Conservation (phyloP, 2,329 filamentous ascomycete genomes). For the Purpureocillium lavendulum region DNA sequence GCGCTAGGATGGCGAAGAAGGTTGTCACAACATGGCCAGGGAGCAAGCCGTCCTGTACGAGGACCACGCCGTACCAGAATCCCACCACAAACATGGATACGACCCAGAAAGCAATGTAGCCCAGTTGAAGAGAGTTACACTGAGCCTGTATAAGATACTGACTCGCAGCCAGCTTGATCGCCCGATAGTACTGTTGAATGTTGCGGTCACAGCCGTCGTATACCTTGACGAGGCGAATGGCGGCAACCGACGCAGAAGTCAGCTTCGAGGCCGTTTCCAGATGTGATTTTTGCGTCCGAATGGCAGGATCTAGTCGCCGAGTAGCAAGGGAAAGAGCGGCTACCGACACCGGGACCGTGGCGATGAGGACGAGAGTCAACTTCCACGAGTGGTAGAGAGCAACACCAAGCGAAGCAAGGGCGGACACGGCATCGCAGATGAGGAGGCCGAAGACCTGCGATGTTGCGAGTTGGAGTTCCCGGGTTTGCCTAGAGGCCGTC, state of each 20-base stretch:
- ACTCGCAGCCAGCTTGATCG: slow-evolving; percentile 48
- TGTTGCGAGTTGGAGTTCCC: slow-evolving; percentile 71
- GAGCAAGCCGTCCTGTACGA: slow-evolving; percentile 53
- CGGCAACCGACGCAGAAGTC: slow-evolving; percentile 58
- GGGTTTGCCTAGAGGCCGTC: slow-evolving; percentile 54
- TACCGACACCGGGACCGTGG: slow-evolving; percentile 61
- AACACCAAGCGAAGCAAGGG: slow-evolving; percentile 56
- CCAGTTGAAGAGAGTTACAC: slow-evolving; percentile 63
- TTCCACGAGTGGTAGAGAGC: slow-evolving; percentile 79
- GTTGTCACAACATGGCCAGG: slow-evolving; percentile 69
- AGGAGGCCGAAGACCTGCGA: slow-evolving; percentile 72
- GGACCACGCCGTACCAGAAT: slow-evolving; percentile 76
- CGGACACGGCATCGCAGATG: slow-evolving; percentile 55
- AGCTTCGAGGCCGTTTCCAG: slow-evolving; percentile 65
- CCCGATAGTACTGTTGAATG: slow-evolving; percentile 51
- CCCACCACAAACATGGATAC: slow-evolving; percentile 76
- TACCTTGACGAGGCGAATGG: slow-evolving; percentile 80
- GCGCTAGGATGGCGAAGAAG: slow-evolving; percentile 74
- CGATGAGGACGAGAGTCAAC: slow-evolving; percentile 70
- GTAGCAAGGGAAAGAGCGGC: slow-evolving; percentile 52
- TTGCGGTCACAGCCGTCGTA: slow-evolving; percentile 72
- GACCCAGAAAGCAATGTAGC: slow-evolving; percentile 64
- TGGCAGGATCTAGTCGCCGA: slow-evolving; percentile 51
- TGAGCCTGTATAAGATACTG: slow-evolving; percentile 62
- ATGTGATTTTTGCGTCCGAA: slow-evolving; percentile 59